phyloP scores from a whole-genome alignment of 495 filamentous ascomycete genomes.

The Aspergillus nanangensis region DNA sequence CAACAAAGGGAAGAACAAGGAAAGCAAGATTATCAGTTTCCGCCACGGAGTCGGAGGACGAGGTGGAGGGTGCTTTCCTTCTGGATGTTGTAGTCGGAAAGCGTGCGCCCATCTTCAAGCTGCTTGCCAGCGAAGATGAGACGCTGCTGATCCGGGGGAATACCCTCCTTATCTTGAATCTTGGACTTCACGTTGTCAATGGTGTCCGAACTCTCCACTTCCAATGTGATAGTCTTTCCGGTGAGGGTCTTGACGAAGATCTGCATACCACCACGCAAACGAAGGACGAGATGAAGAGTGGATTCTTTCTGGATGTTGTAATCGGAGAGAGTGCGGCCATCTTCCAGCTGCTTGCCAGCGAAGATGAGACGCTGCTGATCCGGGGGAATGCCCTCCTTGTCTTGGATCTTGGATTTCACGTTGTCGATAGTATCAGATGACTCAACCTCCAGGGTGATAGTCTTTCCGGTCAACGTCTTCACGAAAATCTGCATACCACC shows the following conservation, averaged over 20 bases:
- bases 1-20: conserved; percentile 14
- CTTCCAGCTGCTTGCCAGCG: conserved; percentile 92
- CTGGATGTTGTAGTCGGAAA: conserved; percentile 92
- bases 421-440: conserved; percentile 95
- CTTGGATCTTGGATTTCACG: conserved; percentile 96
- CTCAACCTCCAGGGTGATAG: conserved; percentile 68
- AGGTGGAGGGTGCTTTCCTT: conserved; percentile 88
- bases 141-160: conserved; percentile 84
- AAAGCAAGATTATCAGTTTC: conserved; percentile 53
- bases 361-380: conserved; percentile 96
- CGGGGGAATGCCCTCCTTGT: conserved; percentile 93
- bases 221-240: conserved; percentile 88
- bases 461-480: conserved; percentile 70
- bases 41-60: conserved; percentile 83
- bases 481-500: conserved; percentile 75
- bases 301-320: conserved; percentile 99
- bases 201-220: conserved; percentile 84
- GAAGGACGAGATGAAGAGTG: conserved; percentile 94
- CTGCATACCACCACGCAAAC: conserved; percentile 96
- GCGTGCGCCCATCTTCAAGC: conserved; percentile 77
- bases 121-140: conserved; percentile 91
- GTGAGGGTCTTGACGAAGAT: conserved; percentile 94
- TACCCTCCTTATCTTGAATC: conserved; percentile 92
- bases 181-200: conserved; percentile 93
- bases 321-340: conserved; percentile 88